A percentile compares a stretch with the other conserved stretches of the same genome.
These are phyloP conservation scores for Monilinia polystroma DNA, from an alignment of 2,329 filamentous ascomycete genomes.

Conservation along the genomic window DNA sequence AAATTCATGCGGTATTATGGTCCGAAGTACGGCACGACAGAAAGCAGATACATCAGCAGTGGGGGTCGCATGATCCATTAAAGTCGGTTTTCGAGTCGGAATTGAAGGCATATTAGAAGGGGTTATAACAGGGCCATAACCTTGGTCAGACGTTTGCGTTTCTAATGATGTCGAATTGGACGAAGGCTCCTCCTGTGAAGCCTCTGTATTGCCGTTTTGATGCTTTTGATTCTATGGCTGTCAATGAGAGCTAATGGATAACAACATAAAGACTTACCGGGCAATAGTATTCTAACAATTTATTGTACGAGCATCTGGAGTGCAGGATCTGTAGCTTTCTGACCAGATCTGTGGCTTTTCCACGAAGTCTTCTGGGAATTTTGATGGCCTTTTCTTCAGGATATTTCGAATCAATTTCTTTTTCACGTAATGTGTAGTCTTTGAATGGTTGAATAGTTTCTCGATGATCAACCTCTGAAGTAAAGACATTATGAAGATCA, in stretches of 20 bases:
- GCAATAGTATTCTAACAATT: constrained; percentile 79
- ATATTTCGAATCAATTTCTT: constrained; percentile 61
- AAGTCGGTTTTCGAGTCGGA: constrained; percentile 39
- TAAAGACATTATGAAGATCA: constrained; percentile 88
- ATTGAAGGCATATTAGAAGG: constrained; percentile 32
- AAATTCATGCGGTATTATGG: constrained; percentile 70
- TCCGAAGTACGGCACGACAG: constrained; percentile 72
- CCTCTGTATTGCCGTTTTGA: not conserved
- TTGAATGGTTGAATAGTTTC: constrained; percentile 73
- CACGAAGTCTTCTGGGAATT: constrained; percentile 68
- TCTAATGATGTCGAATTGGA: constrained; percentile 33
- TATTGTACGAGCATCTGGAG: constrained; percentile 72
- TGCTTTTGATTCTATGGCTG: constrained; percentile 24
- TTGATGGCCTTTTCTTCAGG: constrained; percentile 37
- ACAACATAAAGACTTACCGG: constrained; percentile 45
- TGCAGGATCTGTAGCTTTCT: constrained; percentile 69
- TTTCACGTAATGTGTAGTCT: constrained; percentile 82
- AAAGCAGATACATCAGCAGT: constrained; percentile 75
- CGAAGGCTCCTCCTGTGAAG: constrained; percentile 24
- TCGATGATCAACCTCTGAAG: constrained; percentile 59
- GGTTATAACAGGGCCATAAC: constrained; percentile 19
- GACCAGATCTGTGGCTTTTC: constrained; percentile 58
- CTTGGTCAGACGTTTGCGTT: constrained; percentile 29
- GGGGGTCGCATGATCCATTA: constrained; percentile 69
- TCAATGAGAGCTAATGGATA: constrained; percentile 17